Conservation (phyloP, 2,329 filamentous ascomycete species). For the Apiospora hydei region DNA sequence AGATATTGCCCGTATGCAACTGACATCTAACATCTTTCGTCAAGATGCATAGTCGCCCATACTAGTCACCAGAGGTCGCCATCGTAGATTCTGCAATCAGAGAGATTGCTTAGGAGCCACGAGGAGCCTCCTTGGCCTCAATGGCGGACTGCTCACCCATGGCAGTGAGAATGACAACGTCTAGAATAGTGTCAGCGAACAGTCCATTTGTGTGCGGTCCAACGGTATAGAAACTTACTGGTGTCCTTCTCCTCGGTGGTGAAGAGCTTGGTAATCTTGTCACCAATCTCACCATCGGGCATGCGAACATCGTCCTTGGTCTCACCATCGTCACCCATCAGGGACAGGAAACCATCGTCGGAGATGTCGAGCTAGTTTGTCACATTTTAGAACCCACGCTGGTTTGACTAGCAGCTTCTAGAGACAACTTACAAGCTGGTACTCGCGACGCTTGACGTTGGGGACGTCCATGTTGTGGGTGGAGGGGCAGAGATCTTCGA, state of each 20-base stretch:
- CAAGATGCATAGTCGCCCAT: constrained; percentile 26
- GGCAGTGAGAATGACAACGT: constrained; percentile 89
- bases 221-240: constrained; percentile 63
- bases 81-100: constrained; percentile 34
- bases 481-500: constrained; percentile 98
- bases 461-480: constrained; percentile 99
- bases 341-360: constrained; percentile 92
- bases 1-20: constrained; percentile 32
- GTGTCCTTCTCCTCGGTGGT: constrained; percentile 86
- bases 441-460: constrained; percentile 89
- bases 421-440: constrained; percentile 80
- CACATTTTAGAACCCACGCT: neutral
- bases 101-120: constrained; percentile 41
- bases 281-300: constrained; percentile 87
- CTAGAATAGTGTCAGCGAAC: constrained; percentile 52
- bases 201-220: constrained; percentile 28
- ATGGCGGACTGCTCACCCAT: constrained; percentile 96
- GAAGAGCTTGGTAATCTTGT: constrained; percentile 86
- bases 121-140: constrained; percentile 91
- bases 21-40: constrained; percentile 26
- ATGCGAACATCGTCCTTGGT: constrained; percentile 96
- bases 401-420: neutral
- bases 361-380: constrained; percentile 81
- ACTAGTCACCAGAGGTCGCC: constrained; percentile 35
- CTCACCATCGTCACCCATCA: constrained; percentile 86